phyloP scores from a whole-genome alignment of 257 asterid species.

The Capsicum chinense region DNA sequence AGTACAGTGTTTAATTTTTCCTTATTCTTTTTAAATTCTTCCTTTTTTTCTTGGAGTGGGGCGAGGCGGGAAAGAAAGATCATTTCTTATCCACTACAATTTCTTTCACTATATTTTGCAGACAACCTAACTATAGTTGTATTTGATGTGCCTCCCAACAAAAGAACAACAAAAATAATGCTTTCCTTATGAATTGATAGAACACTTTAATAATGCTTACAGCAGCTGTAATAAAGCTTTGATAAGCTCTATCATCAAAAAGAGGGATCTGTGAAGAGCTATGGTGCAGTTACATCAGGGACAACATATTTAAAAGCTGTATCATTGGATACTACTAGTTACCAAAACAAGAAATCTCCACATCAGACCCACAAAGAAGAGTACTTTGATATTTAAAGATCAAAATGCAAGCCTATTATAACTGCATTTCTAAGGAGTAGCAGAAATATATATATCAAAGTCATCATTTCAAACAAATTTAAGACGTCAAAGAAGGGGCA shows the following conservation, averaged over 20 bases:
- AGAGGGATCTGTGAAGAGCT: neutral
- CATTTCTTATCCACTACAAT: neutral
- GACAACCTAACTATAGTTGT: neutral
- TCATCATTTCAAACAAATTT: neutral
- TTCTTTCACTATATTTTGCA: neutral
- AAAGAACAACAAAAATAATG: neutral
- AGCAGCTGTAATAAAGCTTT: neutral
- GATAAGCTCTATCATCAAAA: neutral
- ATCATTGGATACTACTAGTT: neutral
- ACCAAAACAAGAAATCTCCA: neutral
- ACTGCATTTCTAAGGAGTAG: neutral
- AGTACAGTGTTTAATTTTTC: neutral
- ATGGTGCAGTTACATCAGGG: slow-evolving; percentile 18
- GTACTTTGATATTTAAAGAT: neutral
- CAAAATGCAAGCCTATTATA: slow-evolving; percentile 1
- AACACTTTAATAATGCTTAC: neutral
- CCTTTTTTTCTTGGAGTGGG: neutral
- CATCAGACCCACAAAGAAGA: neutral
- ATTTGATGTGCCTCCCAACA: neutral
- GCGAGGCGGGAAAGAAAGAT: neutral
- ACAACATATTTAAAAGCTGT: neutral
- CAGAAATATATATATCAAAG: neutral
- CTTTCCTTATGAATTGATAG: neutral
- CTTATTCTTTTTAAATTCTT: neutral
- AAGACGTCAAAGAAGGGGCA: neutral